Base-by-base conservation (phyloP, 2,329 filamentous ascomycete genomes). In the Alternaria triticina region DNA sequence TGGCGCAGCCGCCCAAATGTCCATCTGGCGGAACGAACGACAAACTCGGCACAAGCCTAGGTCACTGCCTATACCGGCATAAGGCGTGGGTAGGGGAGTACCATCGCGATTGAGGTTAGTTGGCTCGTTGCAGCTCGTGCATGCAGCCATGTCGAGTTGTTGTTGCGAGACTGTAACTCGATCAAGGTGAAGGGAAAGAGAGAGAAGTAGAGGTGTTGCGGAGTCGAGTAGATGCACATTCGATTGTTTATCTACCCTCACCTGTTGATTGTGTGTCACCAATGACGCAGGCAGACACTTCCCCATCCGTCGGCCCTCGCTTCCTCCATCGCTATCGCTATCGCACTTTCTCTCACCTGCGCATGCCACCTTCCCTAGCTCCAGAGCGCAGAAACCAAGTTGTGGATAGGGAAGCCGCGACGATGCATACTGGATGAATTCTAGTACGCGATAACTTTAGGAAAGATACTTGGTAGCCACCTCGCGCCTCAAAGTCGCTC, bases 51-150 rank as follows among this genome's bases (percentile, higher is more conserved):
- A n/a, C n/a, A n/a, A n/a, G 5, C 36, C 36, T 3, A 40, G 36
- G 0, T 25, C 0, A 3, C 45, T 23, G 3, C 2, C 1, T 27
- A 15, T 0, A 0, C 12, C 45, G 2, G 23, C 9, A 9, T 47
- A 47, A 2, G 22, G 20, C 0, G 1, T 25, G 15, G 2, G 7
- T 25, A 47, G 6, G 13, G 17, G 6, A 25, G 0, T 2, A 0
- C 45, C 22, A n/a, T 13, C 1, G 5, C 4, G 11, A 47, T 47
- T 5, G n/a, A 28, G 13, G 15, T 49, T 28, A 4, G 15, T 22
- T 1, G 15, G 46, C 23, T 3, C 15, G 4, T 20, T 6, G 23
- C 46, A 49, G 9, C 15, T 1, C 22, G 6, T 49, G 46, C 23
- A 49, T 49, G 9, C 13, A 17, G 15, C 8, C 46, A 49, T 49